Evolutionary conservation across 805 yeast genomes (phyloP).

Genomic region (Diddensiella transvaalensis): DNA sequence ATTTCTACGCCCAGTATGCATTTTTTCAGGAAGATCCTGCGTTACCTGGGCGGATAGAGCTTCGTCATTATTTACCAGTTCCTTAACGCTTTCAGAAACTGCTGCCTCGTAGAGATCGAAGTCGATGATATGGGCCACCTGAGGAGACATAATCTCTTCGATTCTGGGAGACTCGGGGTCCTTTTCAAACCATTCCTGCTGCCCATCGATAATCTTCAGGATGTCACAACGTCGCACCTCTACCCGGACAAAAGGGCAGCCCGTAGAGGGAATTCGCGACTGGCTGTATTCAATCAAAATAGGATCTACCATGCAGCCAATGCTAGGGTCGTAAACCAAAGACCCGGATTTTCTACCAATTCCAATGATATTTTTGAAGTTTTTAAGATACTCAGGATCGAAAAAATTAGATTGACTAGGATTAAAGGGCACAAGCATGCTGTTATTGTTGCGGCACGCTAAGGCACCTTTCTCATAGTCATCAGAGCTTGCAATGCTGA

Average conservation of each 20-base stretch:
- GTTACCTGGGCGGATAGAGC: too few species aligned
- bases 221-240: constrained; percentile 1
- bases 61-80: too few species aligned
- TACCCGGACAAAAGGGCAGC: constrained; percentile 4
- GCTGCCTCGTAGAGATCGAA: neutral
- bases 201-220: neutral
- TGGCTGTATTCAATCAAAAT: neutral
- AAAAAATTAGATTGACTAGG: neutral
- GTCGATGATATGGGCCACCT: neutral
- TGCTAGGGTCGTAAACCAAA: neutral
- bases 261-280: constrained; percentile 1
- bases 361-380: neutral
- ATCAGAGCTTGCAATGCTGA: neutral
- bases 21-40: neutral
- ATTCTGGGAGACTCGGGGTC: neutral
- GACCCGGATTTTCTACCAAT: neutral
- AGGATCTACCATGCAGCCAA: neutral
- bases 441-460: neutral
- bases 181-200: neutral
- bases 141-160: neutral
- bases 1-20: neutral
- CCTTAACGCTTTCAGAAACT: neutral
- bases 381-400: neutral
- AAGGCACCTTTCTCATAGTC: neutral
- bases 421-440: neutral